Evolutionary conservation across 352 stramenopile species (phyloP), one percentile per base, ranked within the genome.

Genomic region (Pythium apleroticum): DNA sequence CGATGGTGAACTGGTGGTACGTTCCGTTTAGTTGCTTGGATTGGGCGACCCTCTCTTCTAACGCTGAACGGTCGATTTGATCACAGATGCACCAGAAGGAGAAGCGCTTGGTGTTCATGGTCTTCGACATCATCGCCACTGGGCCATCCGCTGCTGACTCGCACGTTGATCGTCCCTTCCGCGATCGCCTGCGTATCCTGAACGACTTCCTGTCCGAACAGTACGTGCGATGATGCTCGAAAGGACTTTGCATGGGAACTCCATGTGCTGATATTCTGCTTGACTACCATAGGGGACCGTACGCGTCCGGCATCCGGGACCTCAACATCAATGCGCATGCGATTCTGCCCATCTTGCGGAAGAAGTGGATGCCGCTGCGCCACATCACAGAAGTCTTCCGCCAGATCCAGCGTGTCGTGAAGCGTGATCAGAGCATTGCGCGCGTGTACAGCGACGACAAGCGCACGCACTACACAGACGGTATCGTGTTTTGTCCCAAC

Each of bases 401-500:
- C 24, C 81, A 91, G 60, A 91, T 92, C 66, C 80, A 91, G 70
- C 81, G 83, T 39, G 78, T 91, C 37, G 70, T 84, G 33, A 92
- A 92, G 76, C 82, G 80, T 41, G 85, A 92, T 60, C 77, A 91
- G 33, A 91, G 81, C 57, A 71, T 92, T 45, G 83, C 73, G 3
- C 81, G 86, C 41, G 84, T 95, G 56, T 95, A 93, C 73, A 83
- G 72, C 35, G 86, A 95, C 61, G 81, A 85, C 63, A 93, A 93
- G 72, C 85, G 86, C 28, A 81, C 80, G 37, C 90, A 97, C 68
- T 94, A 92, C 66, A 97, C 89, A 33, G 90, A 97, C 63, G 90
- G 90, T 37, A 85, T 97, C 20, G 80, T 97, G 25, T 97, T 97
- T 56, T 95, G 90, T 57, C 90, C 90, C 22, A 90, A 92, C 59